Conservation (phyloP, 2,329 filamentous ascomycete genomes). For the Diaporthe citri region DNA sequence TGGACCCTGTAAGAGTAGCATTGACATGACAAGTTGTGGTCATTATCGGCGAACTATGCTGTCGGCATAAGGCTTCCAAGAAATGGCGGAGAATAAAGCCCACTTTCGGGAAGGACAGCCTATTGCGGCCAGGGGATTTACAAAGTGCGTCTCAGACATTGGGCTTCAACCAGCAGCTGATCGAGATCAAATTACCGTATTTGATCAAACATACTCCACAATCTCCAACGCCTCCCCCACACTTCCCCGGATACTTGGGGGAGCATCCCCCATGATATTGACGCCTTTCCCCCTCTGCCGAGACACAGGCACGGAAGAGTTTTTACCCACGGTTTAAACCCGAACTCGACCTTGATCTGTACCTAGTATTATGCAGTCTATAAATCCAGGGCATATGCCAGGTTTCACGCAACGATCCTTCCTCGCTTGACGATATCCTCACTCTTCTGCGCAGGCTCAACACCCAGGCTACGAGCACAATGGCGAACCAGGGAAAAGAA, state of each 20-base stretch:
- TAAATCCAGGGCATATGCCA: background rate
- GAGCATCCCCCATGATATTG: background rate
- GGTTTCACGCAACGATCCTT: background rate
- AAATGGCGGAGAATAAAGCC: background rate
- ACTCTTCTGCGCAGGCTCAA: background rate
- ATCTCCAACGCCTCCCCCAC: conserved; percentile 1
- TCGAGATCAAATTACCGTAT: conserved; percentile 20
- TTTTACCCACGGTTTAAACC: background rate
- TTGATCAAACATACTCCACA: background rate
- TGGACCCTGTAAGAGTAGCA: background rate
- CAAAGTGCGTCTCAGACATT: conserved; percentile 15
- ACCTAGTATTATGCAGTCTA: background rate
- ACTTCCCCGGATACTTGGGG: conserved; percentile 18
- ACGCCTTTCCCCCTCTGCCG: background rate
- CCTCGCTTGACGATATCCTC: background rate
- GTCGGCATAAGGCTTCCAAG: background rate
- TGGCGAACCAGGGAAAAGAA: background rate
- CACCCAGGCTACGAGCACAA: background rate
- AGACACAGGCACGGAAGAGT: background rate
- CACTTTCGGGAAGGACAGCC: conserved; percentile 13
- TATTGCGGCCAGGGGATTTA: conserved; percentile 13
- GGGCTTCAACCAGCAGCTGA: background rate
- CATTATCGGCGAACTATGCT: conserved; percentile 3
- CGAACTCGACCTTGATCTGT: background rate
- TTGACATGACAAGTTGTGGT: background rate